phyloP scores from a whole-genome alignment of 495 filamentous ascomycete species.

The Neurospora intermedia region DNA sequence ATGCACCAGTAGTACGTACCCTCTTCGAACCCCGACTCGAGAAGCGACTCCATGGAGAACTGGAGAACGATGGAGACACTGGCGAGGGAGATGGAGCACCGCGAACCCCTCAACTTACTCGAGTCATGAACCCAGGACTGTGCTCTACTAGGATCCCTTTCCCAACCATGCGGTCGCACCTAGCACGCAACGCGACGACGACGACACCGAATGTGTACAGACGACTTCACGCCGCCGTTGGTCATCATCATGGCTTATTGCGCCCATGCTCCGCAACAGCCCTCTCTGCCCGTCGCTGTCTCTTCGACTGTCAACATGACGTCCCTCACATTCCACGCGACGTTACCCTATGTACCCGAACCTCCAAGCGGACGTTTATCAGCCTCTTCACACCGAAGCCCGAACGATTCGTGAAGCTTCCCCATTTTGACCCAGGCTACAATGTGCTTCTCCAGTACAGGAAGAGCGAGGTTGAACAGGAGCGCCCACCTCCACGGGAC shows the following conservation, averaged over 20 bases:
- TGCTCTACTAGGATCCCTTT: constrained; percentile 14
- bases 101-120: not conserved
- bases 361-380: constrained; percentile 43
- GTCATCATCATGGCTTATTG: constrained; percentile 35
- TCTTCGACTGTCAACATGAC: constrained; percentile 8
- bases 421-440: constrained; percentile 51
- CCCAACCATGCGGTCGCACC: constrained; percentile 66
- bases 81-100: not conserved
- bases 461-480: constrained; percentile 31
- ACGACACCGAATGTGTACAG: constrained; percentile 45
- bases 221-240: constrained; percentile 48
- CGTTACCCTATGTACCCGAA: constrained; percentile 14
- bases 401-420: constrained; percentile 38
- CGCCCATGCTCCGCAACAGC: constrained; percentile 18
- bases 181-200: constrained; percentile 42
- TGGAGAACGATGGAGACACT: not conserved
- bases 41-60: not conserved
- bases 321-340: constrained; percentile 16
- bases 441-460: constrained; percentile 42
- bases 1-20: not conserved
- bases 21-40: not conserved
- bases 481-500: constrained; percentile 45
- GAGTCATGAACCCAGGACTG: constrained; percentile 7
- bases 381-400: constrained; percentile 44
- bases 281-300: constrained; percentile 7